Percentiles rank a stretch among this genome's conserved stretches.
phyloP scores from a whole-genome alignment of 2,329 filamentous ascomycete species.

The Pseudocercospora fijiensis region DNA sequence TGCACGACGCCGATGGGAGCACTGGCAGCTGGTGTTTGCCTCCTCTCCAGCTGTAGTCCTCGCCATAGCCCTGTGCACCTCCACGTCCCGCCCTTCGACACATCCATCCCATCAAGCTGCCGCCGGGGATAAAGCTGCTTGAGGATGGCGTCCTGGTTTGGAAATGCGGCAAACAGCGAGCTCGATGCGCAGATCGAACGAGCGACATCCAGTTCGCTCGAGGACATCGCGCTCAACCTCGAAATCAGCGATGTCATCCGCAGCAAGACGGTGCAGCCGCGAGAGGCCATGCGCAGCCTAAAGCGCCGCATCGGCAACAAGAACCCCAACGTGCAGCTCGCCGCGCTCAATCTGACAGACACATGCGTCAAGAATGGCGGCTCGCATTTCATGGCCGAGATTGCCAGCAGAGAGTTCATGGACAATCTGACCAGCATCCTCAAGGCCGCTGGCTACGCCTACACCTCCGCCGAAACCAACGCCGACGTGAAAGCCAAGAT shows the following conservation, averaged over 20 bases:
- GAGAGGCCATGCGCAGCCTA: conserved; percentile 95
- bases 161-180: conserved; percentile 74
- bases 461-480: conserved; percentile 71
- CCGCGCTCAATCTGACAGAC: conserved; percentile 92
- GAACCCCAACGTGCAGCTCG: conserved; percentile 95
- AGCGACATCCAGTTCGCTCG: conserved; percentile 92
- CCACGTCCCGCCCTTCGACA: background rate
- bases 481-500: conserved; percentile 85
- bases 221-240: conserved; percentile 95
- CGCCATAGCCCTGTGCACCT: background rate
- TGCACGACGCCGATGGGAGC: background rate
- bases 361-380: conserved; percentile 99
- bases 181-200: conserved; percentile 96
- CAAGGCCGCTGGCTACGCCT: conserved; percentile 70
- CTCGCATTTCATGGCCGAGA: conserved; percentile 89
- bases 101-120: background rate
- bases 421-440: conserved; percentile 91
- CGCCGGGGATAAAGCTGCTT: background rate
- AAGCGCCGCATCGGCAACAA: conserved; percentile 94
- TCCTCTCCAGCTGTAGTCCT: background rate
- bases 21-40: background rate
- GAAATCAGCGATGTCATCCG: conserved; percentile 97
- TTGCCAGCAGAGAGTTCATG: conserved; percentile 97
- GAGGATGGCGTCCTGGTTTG: conserved; percentile 91
- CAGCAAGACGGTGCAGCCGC: conserved; percentile 94